Evolutionary conservation across 345 rosid species (phyloP).

Genomic region (Toxicodendron radicans): DNA sequence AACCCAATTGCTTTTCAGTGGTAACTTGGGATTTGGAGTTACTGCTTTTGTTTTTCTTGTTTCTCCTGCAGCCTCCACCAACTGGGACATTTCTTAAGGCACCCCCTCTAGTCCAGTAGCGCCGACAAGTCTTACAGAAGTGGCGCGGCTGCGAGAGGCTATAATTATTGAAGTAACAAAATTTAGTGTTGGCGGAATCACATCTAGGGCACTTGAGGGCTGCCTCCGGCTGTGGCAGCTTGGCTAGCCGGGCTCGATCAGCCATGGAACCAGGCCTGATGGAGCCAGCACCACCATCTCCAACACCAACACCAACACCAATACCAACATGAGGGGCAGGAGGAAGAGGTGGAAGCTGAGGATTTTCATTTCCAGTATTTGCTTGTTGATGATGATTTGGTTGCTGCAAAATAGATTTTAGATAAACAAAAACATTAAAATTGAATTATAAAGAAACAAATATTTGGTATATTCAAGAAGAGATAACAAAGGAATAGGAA

Average conservation of each 20-base stretch:
- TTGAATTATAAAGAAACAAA: conserved; percentile 24
- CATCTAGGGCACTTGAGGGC: conserved; percentile 78
- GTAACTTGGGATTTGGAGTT: conserved; percentile 38
- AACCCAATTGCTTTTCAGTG: conserved; percentile 33
- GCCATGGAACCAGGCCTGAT: conserved; percentile 69
- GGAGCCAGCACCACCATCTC: conserved; percentile 32
- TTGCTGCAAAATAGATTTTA: conserved; percentile 34
- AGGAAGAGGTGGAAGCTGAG: conserved; percentile 49
- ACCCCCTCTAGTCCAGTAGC: conserved; percentile 86
- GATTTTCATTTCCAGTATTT: conserved; percentile 32
- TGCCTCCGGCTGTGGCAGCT: conserved; percentile 53
- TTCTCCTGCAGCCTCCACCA: conserved; percentile 75
- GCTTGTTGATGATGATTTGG: conserved; percentile 37
- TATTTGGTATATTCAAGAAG: conserved; percentile 52
- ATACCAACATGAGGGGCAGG: conserved; percentile 34
- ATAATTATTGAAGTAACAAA: conserved; percentile 85
- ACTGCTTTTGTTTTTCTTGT: conserved; percentile 57
- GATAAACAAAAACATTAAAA: conserved; percentile 1
- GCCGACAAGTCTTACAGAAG: conserved; percentile 78
- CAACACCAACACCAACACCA: conserved; percentile 21
- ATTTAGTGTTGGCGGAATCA: conserved; percentile 74
- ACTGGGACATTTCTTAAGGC: conserved; percentile 74
- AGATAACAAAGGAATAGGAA: conserved; percentile 52
- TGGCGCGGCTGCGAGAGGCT: conserved; percentile 80
- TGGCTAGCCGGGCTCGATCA: conserved; percentile 69